Conservation (phyloP, 495 filamentous ascomycete genomes). For the Penicillium desertorum region DNA sequence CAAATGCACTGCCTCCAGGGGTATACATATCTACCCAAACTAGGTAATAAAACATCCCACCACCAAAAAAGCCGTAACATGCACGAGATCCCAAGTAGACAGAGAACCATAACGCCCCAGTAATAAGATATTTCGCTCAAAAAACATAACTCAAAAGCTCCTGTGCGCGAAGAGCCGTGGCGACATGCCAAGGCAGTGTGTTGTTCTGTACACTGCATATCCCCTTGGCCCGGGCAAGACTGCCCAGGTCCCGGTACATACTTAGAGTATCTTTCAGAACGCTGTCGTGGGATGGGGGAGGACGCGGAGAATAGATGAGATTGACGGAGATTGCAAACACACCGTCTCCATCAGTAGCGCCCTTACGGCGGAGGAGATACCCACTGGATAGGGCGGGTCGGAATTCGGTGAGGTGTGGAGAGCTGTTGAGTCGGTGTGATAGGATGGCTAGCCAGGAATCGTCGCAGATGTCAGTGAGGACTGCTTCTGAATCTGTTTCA, state of each 20-base stretch:
- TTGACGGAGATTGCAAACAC: conserved; percentile 65
- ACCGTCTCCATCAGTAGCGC: conserved; percentile 58
- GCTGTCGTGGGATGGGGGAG: conserved; percentile 49
- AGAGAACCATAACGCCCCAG: conserved; percentile 12
- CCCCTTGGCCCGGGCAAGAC: conserved; percentile 69
- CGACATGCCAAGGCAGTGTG: conserved; percentile 82
- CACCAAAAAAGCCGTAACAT: conserved; percentile 7
- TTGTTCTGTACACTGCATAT: conserved; percentile 60
- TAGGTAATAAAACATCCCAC: conserved; percentile 8
- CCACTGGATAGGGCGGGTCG: conserved; percentile 67
- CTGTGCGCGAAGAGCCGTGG: conserved; percentile 67
- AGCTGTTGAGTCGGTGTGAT: conserved; percentile 67
- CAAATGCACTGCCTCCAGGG: conserved; percentile 11
- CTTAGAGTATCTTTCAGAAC: conserved; percentile 68
- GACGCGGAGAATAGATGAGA: conserved; percentile 56
- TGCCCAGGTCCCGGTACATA: conserved; percentile 74
- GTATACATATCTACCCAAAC: conserved; percentile 13
- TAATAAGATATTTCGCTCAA: conserved; percentile 15
- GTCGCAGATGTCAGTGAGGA: conserved; percentile 74
- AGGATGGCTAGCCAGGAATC: conserved; percentile 79
- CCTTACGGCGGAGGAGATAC: conserved; percentile 74
- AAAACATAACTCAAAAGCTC: conserved; percentile 49
- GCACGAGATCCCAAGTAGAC: conserved; percentile 5
- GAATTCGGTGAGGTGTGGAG: conserved; percentile 60
- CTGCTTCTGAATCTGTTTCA: conserved; percentile 69